Evolutionary conservation across 192 early-diverging fungal genomes (phyloP).

Genomic region (Mortierella alpina): DNA sequence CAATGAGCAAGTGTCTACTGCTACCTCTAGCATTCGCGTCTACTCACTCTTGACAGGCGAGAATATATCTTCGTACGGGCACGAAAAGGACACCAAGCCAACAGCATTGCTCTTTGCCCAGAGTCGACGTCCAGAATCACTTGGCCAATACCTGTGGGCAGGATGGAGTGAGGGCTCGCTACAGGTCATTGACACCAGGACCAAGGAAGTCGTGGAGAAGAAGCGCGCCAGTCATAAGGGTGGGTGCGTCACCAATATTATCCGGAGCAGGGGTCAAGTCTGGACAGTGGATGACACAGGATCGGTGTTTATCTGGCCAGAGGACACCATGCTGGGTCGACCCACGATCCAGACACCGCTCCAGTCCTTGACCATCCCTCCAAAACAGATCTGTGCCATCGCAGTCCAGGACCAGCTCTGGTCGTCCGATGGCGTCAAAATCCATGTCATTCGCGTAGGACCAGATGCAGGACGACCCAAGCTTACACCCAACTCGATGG

Average conservation of each 20-base stretch:
- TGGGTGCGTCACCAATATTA: constrained; percentile 64
- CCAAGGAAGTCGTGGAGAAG: constrained; percentile 49
- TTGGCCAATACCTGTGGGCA: constrained; percentile 75
- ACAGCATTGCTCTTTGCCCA: constrained; percentile 68
- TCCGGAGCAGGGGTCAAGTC: constrained; percentile 65
- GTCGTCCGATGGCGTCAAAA: constrained; percentile 64
- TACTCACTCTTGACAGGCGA: constrained; percentile 59
- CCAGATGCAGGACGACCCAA: constrained; percentile 43
- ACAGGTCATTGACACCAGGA: constrained; percentile 61
- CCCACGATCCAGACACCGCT: constrained; percentile 51
- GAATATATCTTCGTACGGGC: constrained; percentile 59
- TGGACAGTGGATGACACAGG: constrained; percentile 80
- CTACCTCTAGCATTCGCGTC: constrained; percentile 54
- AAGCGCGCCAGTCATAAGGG: constrained; percentile 38
- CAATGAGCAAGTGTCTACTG: constrained; percentile 60
- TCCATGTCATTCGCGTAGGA: constrained; percentile 67
- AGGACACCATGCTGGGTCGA: constrained; percentile 46
- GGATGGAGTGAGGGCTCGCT: constrained; percentile 72
- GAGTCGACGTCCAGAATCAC: constrained; percentile 57
- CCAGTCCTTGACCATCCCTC: constrained; percentile 53
- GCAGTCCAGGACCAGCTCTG: constrained; percentile 67
- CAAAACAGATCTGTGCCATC: constrained; percentile 61
- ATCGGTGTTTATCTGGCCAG: constrained; percentile 66
- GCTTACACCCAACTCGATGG: constrained; percentile 22
- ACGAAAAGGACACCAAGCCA: constrained; percentile 61